Conservation (phyloP, 371 early-diverging fungal species). For the Blakeslea trispora region DNA sequence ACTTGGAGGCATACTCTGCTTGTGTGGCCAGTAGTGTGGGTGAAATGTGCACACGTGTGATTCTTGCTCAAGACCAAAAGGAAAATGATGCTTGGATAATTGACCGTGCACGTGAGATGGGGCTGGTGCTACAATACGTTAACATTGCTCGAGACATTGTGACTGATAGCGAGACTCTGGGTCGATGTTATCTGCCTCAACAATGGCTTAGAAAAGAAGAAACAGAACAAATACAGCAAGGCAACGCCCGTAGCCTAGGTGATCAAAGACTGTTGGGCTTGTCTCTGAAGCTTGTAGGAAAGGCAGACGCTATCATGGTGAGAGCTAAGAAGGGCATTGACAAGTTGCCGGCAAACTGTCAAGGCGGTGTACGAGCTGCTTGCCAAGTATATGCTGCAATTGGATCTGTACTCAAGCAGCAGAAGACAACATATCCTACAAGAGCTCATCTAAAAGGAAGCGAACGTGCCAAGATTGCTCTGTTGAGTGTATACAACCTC, state of each 20-base stretch:
- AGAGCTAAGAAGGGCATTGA: constrained; percentile 41
- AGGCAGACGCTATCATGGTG: constrained; percentile 28
- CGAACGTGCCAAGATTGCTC: constrained; percentile 27
- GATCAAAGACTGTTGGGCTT: constrained; percentile 26
- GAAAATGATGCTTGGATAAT: constrained; percentile 27
- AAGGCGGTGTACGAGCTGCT: constrained; percentile 52
- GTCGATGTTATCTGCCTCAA: constrained; percentile 54
- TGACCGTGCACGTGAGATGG: constrained; percentile 57
- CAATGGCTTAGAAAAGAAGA: constrained; percentile 34
- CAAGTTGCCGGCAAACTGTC: constrained; percentile 36
- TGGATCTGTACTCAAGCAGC: constrained; percentile 19
- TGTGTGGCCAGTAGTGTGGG: constrained; percentile 67
- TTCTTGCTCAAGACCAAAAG: constrained; percentile 15
- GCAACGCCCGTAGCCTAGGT: constrained; percentile 30
- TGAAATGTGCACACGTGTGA: constrained; percentile 52
- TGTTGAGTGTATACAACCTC: constrained; percentile 30
- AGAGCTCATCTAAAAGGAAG: constrained; percentile 29
- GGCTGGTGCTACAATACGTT: constrained; percentile 57
- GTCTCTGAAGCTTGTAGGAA: constrained; percentile 22
- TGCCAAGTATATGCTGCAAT: constrained; percentile 55
- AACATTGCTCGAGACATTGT: constrained; percentile 67
- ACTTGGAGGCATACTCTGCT: constrained; percentile 50
- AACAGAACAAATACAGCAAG: constrained; percentile 10
- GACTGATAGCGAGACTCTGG: constrained; percentile 53
- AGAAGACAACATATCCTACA: constrained; percentile 13